Evolutionary conservation across 2,329 filamentous ascomycete genomes (phyloP).

Genomic region (Beauveria brongniartii): DNA sequence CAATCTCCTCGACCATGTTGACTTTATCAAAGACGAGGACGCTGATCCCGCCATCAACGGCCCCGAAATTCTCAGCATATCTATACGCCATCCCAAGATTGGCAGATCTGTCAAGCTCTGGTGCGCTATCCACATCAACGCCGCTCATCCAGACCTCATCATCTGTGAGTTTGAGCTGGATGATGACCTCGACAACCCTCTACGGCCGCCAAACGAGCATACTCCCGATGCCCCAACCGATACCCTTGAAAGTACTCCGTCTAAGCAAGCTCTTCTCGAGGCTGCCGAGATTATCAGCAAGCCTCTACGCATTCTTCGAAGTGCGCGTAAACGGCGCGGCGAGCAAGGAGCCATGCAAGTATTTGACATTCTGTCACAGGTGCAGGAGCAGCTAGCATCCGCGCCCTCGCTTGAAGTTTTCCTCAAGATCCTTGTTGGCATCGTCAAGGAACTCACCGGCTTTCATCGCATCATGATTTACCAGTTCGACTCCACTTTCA

Average conservation of each 20-base stretch:
- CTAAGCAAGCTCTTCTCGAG: slow-evolving; percentile 62
- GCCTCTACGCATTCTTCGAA: slow-evolving; percentile 68
- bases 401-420: slow-evolving; percentile 65
- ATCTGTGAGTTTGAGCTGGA: slow-evolving; percentile 88
- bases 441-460: slow-evolving; percentile 82
- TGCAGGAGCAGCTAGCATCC: slow-evolving; percentile 75
- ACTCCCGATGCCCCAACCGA: slow-evolving; percentile 61
- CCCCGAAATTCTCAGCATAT: slow-evolving; percentile 77
- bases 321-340: slow-evolving; percentile 64
- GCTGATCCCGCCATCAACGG: slow-evolving; percentile 67
- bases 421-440: slow-evolving; percentile 72
- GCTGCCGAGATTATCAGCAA: slow-evolving; percentile 70
- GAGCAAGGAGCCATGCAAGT: slow-evolving; percentile 83
- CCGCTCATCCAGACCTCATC: slow-evolving; percentile 58
- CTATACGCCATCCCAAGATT: slow-evolving; percentile 50
- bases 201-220: slow-evolving; percentile 53
- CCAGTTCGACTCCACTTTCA: slow-evolving; percentile 76
- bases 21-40: slow-evolving; percentile 79
- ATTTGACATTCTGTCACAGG: slow-evolving; percentile 85
- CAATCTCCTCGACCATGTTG: slow-evolving; percentile 75
- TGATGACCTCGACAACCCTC: slow-evolving; percentile 61
- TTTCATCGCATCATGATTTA: slow-evolving; percentile 93
- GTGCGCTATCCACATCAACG: slow-evolving; percentile 77
- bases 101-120: slow-evolving; percentile 62
- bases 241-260: slow-evolving; percentile 65